Evolutionary conservation across 768 basidiomycete species (phyloP).

Genomic region (Trametes punicea): DNA sequence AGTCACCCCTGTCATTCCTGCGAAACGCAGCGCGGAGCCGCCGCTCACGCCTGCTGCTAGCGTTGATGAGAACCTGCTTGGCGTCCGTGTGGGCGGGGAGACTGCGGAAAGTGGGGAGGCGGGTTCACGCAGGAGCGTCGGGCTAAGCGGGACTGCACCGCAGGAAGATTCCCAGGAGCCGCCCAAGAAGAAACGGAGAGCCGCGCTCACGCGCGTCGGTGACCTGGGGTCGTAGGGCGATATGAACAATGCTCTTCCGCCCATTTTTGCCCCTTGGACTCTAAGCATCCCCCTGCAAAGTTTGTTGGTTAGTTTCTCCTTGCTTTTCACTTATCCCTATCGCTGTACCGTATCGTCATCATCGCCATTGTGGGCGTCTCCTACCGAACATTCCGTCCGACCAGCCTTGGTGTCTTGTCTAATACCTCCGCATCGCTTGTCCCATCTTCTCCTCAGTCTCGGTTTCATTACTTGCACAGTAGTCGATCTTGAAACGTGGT

Average conservation of each 20-base stretch:
- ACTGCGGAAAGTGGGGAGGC: conserved; percentile 24
- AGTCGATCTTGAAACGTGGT: too few species aligned
- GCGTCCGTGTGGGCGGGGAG: neutral
- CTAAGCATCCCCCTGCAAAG: neutral
- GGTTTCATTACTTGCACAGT: too few species aligned
- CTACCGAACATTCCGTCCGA: neutral
- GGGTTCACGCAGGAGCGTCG: conserved; percentile 1
- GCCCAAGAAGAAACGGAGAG: conserved; percentile 82
- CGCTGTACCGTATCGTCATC: conserved; percentile 10
- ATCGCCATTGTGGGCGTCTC: neutral
- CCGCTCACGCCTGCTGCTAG: conserved; percentile 34
- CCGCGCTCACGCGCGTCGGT: conserved; percentile 69
- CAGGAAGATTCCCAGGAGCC: conserved; percentile 43
- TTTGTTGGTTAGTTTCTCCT: neutral
- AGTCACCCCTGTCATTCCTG: conserved; percentile 17
- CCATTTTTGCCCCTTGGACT: neutral
- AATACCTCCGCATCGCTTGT: too few species aligned
- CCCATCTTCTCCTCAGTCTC: too few species aligned
- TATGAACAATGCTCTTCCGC: neutral
- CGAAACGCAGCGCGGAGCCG: conserved; percentile 36
- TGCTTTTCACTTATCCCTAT: conserved; percentile 11
- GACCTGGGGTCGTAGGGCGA: conserved; percentile 36
- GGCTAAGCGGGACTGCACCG: conserved; percentile 22
- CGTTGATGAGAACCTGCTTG: conserved; percentile 25
- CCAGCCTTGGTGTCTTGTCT: neutral